These are phyloP conservation scores for Penicillium verrucosum DNA, from an alignment of 2,329 filamentous ascomycete species.

Conservation along the genomic window DNA sequence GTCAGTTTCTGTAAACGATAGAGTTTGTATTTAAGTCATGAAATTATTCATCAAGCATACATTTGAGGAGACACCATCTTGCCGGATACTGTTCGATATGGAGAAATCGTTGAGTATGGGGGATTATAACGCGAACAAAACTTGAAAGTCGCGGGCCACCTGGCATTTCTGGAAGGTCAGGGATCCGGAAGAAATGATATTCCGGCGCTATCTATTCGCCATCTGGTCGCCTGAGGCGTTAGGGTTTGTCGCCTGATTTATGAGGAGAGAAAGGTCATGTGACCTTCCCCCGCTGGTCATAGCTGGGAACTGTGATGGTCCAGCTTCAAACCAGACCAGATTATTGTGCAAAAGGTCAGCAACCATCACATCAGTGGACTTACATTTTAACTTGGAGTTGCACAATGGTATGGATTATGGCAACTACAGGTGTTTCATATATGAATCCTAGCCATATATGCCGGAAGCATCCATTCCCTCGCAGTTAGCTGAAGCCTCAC, in stretches of 20 bases:
- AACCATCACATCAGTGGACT: background rate
- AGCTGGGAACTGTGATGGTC: conserved; percentile 1
- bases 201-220: background rate
- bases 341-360: conserved; percentile 5
- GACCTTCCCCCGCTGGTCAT: background rate
- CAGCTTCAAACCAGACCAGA: conserved; percentile 10
- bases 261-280: background rate
- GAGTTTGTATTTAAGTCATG: background rate
- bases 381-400: background rate
- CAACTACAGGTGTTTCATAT: background rate
- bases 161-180: conserved; percentile 18
- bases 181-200: conserved; percentile 11
- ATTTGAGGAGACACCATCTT: conserved; percentile 67
- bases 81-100: conserved; percentile 24
- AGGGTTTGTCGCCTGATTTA: background rate
- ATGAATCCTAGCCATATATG: background rate
- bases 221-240: background rate
- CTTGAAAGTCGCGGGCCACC: conserved; percentile 16
- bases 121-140: conserved; percentile 10
- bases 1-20: conserved; percentile 1
- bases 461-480: background rate
- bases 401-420: background rate
- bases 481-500: background rate
- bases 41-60: conserved; percentile 44
- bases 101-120: conserved; percentile 11